Conservation (phyloP, 805 yeast genomes). For the Hanseniaspora occidentalis region DNA sequence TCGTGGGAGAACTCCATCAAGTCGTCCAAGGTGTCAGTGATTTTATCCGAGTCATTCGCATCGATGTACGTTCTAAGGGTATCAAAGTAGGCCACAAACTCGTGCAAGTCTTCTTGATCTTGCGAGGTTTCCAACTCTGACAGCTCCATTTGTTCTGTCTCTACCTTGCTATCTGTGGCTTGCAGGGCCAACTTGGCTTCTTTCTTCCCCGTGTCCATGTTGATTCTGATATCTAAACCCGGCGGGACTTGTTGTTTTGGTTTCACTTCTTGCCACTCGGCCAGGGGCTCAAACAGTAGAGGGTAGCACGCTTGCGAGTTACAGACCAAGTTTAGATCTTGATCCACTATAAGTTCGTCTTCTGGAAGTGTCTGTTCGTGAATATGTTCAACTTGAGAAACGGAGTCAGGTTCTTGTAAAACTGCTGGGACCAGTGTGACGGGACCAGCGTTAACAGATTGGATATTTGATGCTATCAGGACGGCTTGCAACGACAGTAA, state of each 20-base stretch:
- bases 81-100: conserved; percentile 19
- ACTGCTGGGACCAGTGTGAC: conserved; percentile 2
- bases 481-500: too few relatives aligned
- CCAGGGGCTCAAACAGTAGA: conserved; percentile 44
- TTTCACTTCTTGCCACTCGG: conserved; percentile 55
- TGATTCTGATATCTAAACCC: conserved; percentile 62
- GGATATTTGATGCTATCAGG: too few relatives aligned
- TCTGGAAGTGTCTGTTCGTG: not conserved
- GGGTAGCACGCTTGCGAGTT: conserved; percentile 49
- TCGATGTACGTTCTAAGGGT: conserved; percentile 11
- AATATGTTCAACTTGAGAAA: not conserved
- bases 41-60: conserved; percentile 10
- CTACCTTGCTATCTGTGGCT: conserved; percentile 13
- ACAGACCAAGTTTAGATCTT: conserved; percentile 12
- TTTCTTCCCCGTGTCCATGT: conserved; percentile 55
- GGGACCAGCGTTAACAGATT: too few relatives aligned
- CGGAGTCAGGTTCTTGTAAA: not conserved
- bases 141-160: too few relatives aligned
- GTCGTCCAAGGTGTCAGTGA: conserved; percentile 22
- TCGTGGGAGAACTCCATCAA: conserved; percentile 57
- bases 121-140: conserved; percentile 3
- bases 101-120: conserved; percentile 9
- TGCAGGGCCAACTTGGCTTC: conserved; percentile 55
- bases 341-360: not conserved
- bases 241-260: conserved; percentile 70